phyloP scores from a whole-genome alignment of 202 grass and related monocot species.

The Bolboschoenoplectus hybrid region DNA sequence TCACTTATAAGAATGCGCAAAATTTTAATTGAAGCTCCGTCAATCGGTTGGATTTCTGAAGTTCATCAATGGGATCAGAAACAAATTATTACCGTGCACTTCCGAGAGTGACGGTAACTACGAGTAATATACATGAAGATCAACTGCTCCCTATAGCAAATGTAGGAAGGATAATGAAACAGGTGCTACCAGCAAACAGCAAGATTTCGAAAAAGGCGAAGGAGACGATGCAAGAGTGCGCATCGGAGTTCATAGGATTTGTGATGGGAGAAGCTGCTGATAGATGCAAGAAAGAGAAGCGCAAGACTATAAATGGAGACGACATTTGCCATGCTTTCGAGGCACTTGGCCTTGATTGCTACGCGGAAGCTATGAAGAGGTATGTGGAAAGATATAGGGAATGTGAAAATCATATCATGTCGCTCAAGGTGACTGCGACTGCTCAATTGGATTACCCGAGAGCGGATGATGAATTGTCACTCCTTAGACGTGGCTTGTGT shows the following conservation, averaged over 20 bases:
- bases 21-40: background rate
- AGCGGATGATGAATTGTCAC: conserved; percentile 47
- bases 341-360: conserved; percentile 74
- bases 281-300: conserved; percentile 60
- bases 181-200: conserved; percentile 57
- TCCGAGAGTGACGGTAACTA: conserved; percentile 12
- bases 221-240: conserved; percentile 87
- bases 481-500: conserved; percentile 41
- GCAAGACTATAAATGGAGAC: conserved; percentile 83
- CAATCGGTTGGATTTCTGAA: background rate
- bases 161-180: conserved; percentile 81
- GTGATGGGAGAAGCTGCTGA: conserved; percentile 77
- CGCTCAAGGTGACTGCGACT: conserved; percentile 34
- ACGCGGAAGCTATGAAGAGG: conserved; percentile 68
- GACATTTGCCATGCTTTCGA: conserved; percentile 77
- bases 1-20: conserved; percentile 29
- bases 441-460: conserved; percentile 46
- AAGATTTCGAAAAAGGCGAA: conserved; percentile 84
- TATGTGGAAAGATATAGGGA: conserved; percentile 75
- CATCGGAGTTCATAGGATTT: conserved; percentile 84
- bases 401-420: conserved; percentile 45
- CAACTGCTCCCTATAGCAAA: conserved; percentile 78
- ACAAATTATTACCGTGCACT: conserved; percentile 5
- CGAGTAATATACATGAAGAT: conserved; percentile 35
- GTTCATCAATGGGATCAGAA: background rate